Evolutionary conservation across 306 rosid species (phyloP).

Genomic region (Hippophae rhamnoides): DNA sequence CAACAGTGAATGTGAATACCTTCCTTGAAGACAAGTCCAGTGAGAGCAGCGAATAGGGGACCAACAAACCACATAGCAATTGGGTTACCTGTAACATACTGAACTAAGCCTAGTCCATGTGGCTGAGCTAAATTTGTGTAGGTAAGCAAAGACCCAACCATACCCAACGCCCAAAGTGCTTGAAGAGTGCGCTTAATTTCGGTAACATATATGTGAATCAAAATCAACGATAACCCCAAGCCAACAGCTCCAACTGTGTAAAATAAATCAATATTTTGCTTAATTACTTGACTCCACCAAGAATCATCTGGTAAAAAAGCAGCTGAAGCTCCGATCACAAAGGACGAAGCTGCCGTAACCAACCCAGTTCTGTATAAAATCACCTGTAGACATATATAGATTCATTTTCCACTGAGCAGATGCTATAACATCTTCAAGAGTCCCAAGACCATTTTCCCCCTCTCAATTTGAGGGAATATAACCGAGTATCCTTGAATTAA

Average conservation of each 20-base stretch:
- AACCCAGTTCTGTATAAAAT: constrained; percentile 68
- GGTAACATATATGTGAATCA: constrained; percentile 77
- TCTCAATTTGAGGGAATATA: neutral
- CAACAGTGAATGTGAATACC: constrained; percentile 25
- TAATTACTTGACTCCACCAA: constrained; percentile 23
- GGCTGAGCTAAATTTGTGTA: constrained; percentile 55
- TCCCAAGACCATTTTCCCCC: neutral
- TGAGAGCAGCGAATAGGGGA: constrained; percentile 77
- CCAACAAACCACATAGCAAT: constrained; percentile 72
- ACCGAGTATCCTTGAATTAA: too few relatives aligned
- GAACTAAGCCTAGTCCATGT: constrained; percentile 46
- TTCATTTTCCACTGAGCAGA: neutral
- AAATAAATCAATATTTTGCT: constrained; percentile 43
- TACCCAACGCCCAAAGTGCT: constrained; percentile 78
- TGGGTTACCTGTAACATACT: constrained; percentile 51
- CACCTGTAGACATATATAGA: constrained; percentile 40
- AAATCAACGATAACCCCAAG: constrained; percentile 58
- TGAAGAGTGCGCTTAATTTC: constrained; percentile 78
- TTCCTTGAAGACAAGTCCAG: constrained; percentile 93
- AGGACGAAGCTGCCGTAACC: constrained; percentile 72
- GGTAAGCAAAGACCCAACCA: constrained; percentile 53
- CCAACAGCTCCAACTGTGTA: constrained; percentile 62
- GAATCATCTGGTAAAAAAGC: constrained; percentile 46
- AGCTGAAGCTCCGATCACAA: constrained; percentile 56
- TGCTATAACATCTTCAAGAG: too few relatives aligned